Conservation (phyloP, 2,329 filamentous ascomycete genomes). For the Diaporthe nobilis region DNA sequence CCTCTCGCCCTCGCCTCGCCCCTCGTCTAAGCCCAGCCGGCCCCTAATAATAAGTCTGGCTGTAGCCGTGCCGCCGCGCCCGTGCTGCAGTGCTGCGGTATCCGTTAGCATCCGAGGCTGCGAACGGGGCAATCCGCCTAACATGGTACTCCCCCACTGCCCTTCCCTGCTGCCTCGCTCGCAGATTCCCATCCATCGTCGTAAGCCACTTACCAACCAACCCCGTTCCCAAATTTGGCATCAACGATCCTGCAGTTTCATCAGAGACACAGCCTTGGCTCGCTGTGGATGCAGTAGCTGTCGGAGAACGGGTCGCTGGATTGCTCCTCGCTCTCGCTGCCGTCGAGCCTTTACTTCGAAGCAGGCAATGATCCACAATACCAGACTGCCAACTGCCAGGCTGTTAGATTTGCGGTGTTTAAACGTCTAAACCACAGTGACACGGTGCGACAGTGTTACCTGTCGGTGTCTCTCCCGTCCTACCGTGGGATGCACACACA, state of each 20-base stretch:
- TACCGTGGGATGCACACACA: background rate
- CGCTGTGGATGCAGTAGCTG: background rate
- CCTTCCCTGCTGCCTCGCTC: slow-evolving; percentile 27
- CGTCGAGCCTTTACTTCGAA: background rate
- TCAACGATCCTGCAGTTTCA: slow-evolving; percentile 34
- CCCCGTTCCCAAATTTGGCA: slow-evolving; percentile 37
- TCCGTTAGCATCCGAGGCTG: slow-evolving; percentile 24
- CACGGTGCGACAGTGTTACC: slow-evolving; percentile 1
- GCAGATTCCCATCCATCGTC: slow-evolving; percentile 26
- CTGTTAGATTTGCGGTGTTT: background rate
- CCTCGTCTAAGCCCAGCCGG: slow-evolving; percentile 26
- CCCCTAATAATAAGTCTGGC: slow-evolving; percentile 30
- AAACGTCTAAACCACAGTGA: background rate
- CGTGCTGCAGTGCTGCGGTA: slow-evolving; percentile 20
- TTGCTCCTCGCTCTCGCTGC: background rate
- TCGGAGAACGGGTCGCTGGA: slow-evolving; percentile 1
- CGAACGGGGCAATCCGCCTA: slow-evolving; percentile 30
- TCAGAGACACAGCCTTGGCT: slow-evolving; percentile 32
- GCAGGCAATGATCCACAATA: background rate
- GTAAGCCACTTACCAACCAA: slow-evolving; percentile 32
- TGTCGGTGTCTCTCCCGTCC: slow-evolving; percentile 2
- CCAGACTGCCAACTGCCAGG: slow-evolving; percentile 2
- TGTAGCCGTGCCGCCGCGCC: slow-evolving; percentile 27
- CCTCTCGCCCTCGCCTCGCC: slow-evolving; percentile 14
- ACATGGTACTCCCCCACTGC: slow-evolving; percentile 12